Percentiles rank a stretch among this genome's conserved stretches.
phyloP scores from a whole-genome alignment of 106 monocot species.

The Gastrodia elata region DNA sequence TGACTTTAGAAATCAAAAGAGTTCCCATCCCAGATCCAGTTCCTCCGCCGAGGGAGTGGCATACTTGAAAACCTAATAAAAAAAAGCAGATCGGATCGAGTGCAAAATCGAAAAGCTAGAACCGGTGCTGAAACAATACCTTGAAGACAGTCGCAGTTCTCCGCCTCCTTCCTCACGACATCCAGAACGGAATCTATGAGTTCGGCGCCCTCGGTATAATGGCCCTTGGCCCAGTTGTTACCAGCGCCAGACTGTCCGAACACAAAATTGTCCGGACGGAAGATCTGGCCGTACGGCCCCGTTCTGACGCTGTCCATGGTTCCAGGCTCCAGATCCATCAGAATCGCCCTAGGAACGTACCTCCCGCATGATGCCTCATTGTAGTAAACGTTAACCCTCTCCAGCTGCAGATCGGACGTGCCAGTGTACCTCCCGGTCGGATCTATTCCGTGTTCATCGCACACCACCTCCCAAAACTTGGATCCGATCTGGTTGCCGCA shows the following conservation, averaged over 20 bases:
- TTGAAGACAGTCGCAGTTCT: slow-evolving; percentile 63
- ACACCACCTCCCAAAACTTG: slow-evolving; percentile 24
- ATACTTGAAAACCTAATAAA: slow-evolving; percentile 8
- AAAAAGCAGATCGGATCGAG: background rate
- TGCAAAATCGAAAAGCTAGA: too few relatives aligned
- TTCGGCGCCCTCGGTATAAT: slow-evolving; percentile 64
- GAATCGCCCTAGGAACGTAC: slow-evolving; percentile 17
- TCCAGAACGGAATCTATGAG: slow-evolving; percentile 74
- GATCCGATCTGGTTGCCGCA: slow-evolving; percentile 23
- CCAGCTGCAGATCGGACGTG: slow-evolving; percentile 9
- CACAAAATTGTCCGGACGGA: slow-evolving; percentile 10
- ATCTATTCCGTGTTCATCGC: slow-evolving; percentile 21
- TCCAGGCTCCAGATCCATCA: slow-evolving; percentile 22
- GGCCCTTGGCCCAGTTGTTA: slow-evolving; percentile 70
- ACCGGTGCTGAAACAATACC: slow-evolving; percentile 24
- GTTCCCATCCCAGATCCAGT: slow-evolving; percentile 36
- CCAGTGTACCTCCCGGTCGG: slow-evolving; percentile 14
- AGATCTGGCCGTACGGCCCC: slow-evolving; percentile 11
- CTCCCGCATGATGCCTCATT: slow-evolving; percentile 16
- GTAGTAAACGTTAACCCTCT: slow-evolving; percentile 23
- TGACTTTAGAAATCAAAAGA: slow-evolving; percentile 39
- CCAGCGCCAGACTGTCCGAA: slow-evolving; percentile 28
- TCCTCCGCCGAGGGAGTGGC: slow-evolving; percentile 11
- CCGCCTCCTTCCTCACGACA: slow-evolving; percentile 77
- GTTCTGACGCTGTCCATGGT: slow-evolving; percentile 18